These are phyloP conservation scores for Euphorbia pulcherrima DNA, from an alignment of 345 rosid genomes.

Conservation along the genomic window DNA sequence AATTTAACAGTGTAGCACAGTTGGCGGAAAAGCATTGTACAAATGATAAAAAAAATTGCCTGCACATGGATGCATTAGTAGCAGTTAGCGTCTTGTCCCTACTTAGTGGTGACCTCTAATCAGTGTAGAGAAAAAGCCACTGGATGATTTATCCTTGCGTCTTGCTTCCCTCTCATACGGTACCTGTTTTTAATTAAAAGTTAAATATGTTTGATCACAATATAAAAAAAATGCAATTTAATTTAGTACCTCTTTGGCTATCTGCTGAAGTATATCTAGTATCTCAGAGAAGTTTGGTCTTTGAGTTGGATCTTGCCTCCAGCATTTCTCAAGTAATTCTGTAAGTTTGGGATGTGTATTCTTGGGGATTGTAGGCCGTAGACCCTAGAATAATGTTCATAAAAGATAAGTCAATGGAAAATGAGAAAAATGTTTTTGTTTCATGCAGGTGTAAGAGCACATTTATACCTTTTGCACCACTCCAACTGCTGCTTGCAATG, in stretches of 20 bases:
- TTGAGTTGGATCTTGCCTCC: constrained; percentile 74
- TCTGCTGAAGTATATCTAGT: constrained; percentile 53
- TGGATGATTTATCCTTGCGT: constrained; percentile 40
- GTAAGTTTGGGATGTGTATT: constrained; percentile 62
- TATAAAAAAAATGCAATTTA: constrained; percentile 5
- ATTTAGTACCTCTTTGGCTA: constrained; percentile 58
- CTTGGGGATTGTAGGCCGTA: constrained; percentile 80
- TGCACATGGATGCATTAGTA: constrained; percentile 22
- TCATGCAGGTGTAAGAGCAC: background rate
- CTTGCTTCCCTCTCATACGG: constrained; percentile 44
- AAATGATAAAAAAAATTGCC: constrained; percentile 22
- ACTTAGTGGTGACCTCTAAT: constrained; percentile 47
- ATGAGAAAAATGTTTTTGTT: background rate
- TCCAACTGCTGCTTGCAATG: constrained; percentile 89
- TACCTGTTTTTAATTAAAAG: constrained; percentile 42
- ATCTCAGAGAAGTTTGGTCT: constrained; percentile 82
- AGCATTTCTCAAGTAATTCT: constrained; percentile 80
- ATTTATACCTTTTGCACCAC: constrained; percentile 77
- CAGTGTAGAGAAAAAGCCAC: constrained; percentile 46
- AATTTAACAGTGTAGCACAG: background rate
- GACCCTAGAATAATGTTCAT: constrained; percentile 37
- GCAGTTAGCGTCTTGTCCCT: constrained; percentile 16
- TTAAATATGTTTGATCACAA: background rate
- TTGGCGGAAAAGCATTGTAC: constrained; percentile 28
- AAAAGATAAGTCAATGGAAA: constrained; percentile 6